Evolutionary conservation across 345 rosid genomes (phyloP), one percentile per base, ranked within the genome.

Genomic region (Laguncularia racemosa): DNA sequence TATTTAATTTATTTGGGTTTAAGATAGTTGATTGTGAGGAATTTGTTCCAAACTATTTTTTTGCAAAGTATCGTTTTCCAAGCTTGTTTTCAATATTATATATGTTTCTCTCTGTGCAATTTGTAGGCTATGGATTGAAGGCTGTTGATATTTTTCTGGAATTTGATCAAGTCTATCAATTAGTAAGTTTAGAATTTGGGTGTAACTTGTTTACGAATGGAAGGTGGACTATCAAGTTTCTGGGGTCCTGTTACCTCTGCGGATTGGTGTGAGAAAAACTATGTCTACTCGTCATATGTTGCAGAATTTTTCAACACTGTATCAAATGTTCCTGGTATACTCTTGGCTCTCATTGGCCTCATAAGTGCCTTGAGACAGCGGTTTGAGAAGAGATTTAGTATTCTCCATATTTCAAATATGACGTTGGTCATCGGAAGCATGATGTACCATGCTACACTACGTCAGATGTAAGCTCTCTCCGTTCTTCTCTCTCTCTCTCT

Each of bases 191-290:
- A 33, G 11, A 33, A 33, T 6, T 33, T 6, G 6, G 9, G 40
- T 33, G 9, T 33, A 33, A 33, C 23, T 63, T 19, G 12, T 55
- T 54, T 57, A 61, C 65, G 77, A 74, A 92, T 92, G 98, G 88
- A 84, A 0, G 85, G 80, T 67, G 88, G 82, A 58, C 57, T 83
- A 61, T 71, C 93, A 2, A 86, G 88, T 76, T 89, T 87, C 70
- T 86, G 97, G 97, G 97, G 96, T 57, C 99, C 99, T 3, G 95
- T 89, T 62, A 89, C 97, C 43, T 81, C 97, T 43, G 64, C 82
- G 17, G 99, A 89, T 15, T 82, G 96, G 67, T 92, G 99, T 74
- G 97, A 93, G 82, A 78, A 72, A 61, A 93, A 93, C 73, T 87
- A 83, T 17, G 74, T 54, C 26, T 46, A 85, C 63, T 87, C 97